Base-by-base conservation (phyloP, 768 basidiomycete species). In the Mycena filopes region DNA sequence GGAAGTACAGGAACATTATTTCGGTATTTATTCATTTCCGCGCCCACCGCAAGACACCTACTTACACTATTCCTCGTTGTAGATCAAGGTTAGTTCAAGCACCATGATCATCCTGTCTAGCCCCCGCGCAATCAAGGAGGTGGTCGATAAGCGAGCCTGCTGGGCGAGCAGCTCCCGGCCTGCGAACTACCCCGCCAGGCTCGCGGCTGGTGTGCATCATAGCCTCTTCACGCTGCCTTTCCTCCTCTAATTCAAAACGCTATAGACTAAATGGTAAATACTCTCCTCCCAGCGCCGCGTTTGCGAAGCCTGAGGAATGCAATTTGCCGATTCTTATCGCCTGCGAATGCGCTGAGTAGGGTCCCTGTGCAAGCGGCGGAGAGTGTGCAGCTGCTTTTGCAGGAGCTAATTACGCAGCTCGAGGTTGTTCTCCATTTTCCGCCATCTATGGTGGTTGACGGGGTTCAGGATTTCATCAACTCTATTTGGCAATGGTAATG, bases 71-170 rank as follows among this genome's bases (percentile, higher is more conserved):
- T 50, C 28, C 38, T 25, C 51, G 46, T 42, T 28, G 25, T 29
- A 73, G 67, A 49, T 75, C 40, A 73, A 70, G 45, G 51, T 70
- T 13, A 70, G 66, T 11, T 49, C 68, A 15, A 53, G 41, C 7
- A 70, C 72, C 23, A 64, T 68, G 40, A 60, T 74, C 43, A 65
- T 74, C 18, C 61, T 75, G 31, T 65, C 73, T 9, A 63, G 61
- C 21, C 50, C 65, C 9, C 51, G 50, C 10, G 54, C 57, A 1
- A 67, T 72, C 40, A 70, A 68, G 61, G 70, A 73, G 48, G 55
- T 75, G 8, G 62, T 75, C 54, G 74, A 75, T 47, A 74, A 68
- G 67, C 57, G 62, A 4, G 50, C n/a, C n/a, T n/a, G 65, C 25
- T 72, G 67, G 46, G 57, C 57, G 4, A 65, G 60, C 18, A 66